Evolutionary conservation across 164 flowering plant genomes (phyloP).

Genomic region (grape (Vitis vinifera)): ASM3070453v1 NC_081814.1:6694001-6694500

Average conservation of each 20-base stretch:
- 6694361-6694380: background rate
- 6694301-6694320: too few species aligned
- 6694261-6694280: background rate
- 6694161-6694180: background rate
- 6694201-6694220: conserved; percentile 16
- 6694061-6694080: too few species aligned
- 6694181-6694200: conserved; percentile 6
- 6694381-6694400: background rate
- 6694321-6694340: background rate
- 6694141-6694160: background rate
- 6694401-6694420: background rate
- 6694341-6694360: too few species aligned
- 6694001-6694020: conserved; percentile 2
- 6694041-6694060: too few species aligned
- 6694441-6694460: background rate
- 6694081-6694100: too few species aligned
- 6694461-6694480: conserved; percentile 8
- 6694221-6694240: conserved; percentile 23
- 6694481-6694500: conserved; percentile 8
- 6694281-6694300: background rate
- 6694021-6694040: background rate
- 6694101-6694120: background rate
- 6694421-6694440: too few species aligned
- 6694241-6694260: conserved; percentile 12
- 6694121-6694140: too few species aligned